Evolutionary conservation across 208 protist species (phyloP), one percentile per base, ranked within the genome.

Genomic region (Herpetomonas samuelpessoai): DNA sequence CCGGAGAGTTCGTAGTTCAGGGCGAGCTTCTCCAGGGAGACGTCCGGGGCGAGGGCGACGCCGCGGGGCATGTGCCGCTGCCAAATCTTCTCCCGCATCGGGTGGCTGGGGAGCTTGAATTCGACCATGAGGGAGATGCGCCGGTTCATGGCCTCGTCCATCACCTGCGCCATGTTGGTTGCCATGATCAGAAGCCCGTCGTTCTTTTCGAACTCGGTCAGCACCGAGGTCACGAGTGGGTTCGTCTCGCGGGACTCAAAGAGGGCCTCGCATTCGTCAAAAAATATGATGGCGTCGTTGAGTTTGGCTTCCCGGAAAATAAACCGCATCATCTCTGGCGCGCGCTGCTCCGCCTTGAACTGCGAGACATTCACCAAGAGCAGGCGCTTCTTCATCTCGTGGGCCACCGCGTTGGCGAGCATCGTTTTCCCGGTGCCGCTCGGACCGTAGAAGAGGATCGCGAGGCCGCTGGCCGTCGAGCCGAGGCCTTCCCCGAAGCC

Each of bases 371-470:
- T 94, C 24, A 97, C 90, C 19, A 97, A 75, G 3, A 97, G 73
- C 29, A 97, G 76, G 31, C 83, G 86, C 55, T 96, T 95, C 10
- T 82, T 14, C 26, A 97, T 57, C 45, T 96, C 75, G 57, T 93
- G 71, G 49, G 91, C 91, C 9, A 97, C 83, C 16, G 93, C 93
- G 72, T 97, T 96, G 29, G 91, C 89, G 19, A 96, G 74, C 91
- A 97, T 97, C 35, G 93, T 97, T 68, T 97, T 97, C 14, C 93
- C 93, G 1, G 91, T 97, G 16, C 92, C 93, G 61, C 80, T 92
- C 10, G 88, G 88, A 1, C 93, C 93, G 62, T 93, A 92, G 65
- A 97, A 97, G 21, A 97, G 78, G 52, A 97, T 81, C 16, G 95
- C 88, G 25, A 97, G 71, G 4, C 91, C 89, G 14, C 74, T 74